Conservation (phyloP, 331 rosid genomes). For the Telfairia occidentalis region DNA sequence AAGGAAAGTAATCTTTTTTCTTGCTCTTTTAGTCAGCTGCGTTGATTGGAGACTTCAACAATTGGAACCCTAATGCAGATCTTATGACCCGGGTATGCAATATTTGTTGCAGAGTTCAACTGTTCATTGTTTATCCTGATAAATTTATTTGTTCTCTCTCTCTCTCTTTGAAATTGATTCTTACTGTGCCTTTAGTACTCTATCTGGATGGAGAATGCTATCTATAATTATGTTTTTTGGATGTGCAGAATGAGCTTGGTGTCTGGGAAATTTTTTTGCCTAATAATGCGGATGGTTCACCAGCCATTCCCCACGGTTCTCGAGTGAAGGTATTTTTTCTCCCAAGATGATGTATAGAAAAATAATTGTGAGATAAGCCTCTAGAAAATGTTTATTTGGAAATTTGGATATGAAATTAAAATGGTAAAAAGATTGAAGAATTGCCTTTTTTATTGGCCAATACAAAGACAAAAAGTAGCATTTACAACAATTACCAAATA, state of each 20-base stretch:
- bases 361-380: neutral
- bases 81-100: conserved; percentile 66
- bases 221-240: neutral
- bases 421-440: neutral
- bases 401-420: neutral
- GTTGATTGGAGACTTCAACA: conserved; percentile 89
- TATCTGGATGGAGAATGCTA: neutral
- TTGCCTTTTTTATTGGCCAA: neutral
- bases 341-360: neutral
- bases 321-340: conserved; percentile 63
- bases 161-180: neutral
- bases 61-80: conserved; percentile 89
- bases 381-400: neutral
- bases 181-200: neutral
- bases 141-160: neutral
- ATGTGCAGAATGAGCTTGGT: conserved; percentile 81
- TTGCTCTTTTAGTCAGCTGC: conserved; percentile 72
- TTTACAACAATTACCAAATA: neutral
- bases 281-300: conserved; percentile 77
- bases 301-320: conserved; percentile 87
- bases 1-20: conserved; percentile 9
- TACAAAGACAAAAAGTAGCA: neutral
- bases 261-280: conserved; percentile 97
- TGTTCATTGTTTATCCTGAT: neutral
- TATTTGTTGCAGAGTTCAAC: conserved; percentile 8